Conservation (phyloP, 768 basidiomycete genomes). For the Hypholoma sublateritium region DNA sequence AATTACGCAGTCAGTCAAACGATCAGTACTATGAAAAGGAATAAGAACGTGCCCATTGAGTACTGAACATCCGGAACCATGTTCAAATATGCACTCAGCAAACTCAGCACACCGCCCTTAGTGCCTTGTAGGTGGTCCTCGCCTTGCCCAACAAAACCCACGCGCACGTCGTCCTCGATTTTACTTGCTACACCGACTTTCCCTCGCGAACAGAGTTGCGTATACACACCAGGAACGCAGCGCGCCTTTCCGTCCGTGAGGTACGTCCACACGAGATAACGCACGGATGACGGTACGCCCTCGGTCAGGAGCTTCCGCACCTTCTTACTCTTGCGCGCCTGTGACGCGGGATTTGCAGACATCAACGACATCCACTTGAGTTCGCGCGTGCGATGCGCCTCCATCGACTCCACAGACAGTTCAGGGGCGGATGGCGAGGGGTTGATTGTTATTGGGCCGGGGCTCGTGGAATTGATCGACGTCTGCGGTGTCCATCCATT, state of each 20-base stretch:
- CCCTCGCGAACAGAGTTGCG: slow-evolving; percentile 56
- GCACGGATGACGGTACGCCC: slow-evolving; percentile 80
- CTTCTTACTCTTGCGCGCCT: slow-evolving; percentile 79
- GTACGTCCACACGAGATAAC: slow-evolving; percentile 84
- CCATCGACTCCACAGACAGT: slow-evolving; percentile 39
- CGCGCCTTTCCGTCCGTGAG: slow-evolving; percentile 76
- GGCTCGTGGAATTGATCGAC: slow-evolving; percentile 6
- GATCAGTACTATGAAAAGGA: background rate
- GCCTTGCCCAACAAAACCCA: slow-evolving; percentile 37
- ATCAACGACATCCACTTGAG: slow-evolving; percentile 72
- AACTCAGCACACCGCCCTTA: slow-evolving; percentile 52
- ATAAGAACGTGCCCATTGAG: slow-evolving; percentile 45
- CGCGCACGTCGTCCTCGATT: slow-evolving; percentile 59
- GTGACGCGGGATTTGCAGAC: slow-evolving; percentile 52
- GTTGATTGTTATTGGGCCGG: slow-evolving; percentile 3
- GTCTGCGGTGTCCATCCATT: slow-evolving; percentile 1
- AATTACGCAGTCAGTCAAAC: background rate
- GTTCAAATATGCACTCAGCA: slow-evolving; percentile 72
- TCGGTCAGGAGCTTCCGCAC: slow-evolving; percentile 71
- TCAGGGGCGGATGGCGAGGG: background rate
- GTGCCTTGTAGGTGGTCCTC: slow-evolving; percentile 42
- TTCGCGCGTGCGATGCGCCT: slow-evolving; percentile 76
- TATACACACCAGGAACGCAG: slow-evolving; percentile 67
- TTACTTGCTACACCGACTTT: slow-evolving; percentile 46
- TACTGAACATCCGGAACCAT: slow-evolving; percentile 88